phyloP scores from a whole-genome alignment of 805 yeast species.

The Saturnispora diversa region DNA sequence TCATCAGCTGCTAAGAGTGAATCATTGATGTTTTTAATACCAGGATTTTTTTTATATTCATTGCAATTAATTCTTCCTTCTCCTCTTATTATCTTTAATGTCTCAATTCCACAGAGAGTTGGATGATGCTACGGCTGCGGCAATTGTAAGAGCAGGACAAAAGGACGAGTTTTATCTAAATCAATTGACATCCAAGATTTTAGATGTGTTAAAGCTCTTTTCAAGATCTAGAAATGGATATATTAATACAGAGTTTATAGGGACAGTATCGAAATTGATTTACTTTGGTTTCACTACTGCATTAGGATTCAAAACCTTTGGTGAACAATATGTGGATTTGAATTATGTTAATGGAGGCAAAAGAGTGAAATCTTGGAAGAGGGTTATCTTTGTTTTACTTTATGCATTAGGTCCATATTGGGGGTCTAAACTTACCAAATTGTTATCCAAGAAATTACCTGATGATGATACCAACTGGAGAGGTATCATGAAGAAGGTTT shows the following conservation, averaged over 20 bases:
- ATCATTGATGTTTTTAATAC: too few species aligned
- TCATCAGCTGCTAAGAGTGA: too few species aligned
- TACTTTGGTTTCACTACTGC: conserved; percentile 74
- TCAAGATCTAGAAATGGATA: conserved; percentile 59
- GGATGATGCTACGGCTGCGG: conserved; percentile 66
- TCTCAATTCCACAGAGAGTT: conserved; percentile 5
- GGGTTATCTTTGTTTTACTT: conserved; percentile 51
- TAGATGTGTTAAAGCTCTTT: conserved; percentile 42
- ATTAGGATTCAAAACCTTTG: conserved; percentile 71
- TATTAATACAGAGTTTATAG: conserved; percentile 52
- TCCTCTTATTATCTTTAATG: background rate
- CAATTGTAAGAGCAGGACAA: conserved; percentile 86
- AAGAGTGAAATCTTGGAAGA: conserved; percentile 37
- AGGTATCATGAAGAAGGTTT: conserved; percentile 9
- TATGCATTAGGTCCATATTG: conserved; percentile 59
- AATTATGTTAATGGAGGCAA: conserved; percentile 32
- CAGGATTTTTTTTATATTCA: too few species aligned
- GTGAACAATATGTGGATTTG: conserved; percentile 89
- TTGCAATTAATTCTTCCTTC: too few species aligned
- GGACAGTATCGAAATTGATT: conserved; percentile 46
- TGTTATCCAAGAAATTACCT: background rate
- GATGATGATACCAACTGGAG: background rate
- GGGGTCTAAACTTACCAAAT: conserved; percentile 25
- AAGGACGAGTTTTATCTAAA: conserved; percentile 73
- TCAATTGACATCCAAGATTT: conserved; percentile 44